Evolutionary conservation across 2,329 filamentous ascomycete species (phyloP).

Genomic region (Davidsoniella neocaledoniae): DNA sequence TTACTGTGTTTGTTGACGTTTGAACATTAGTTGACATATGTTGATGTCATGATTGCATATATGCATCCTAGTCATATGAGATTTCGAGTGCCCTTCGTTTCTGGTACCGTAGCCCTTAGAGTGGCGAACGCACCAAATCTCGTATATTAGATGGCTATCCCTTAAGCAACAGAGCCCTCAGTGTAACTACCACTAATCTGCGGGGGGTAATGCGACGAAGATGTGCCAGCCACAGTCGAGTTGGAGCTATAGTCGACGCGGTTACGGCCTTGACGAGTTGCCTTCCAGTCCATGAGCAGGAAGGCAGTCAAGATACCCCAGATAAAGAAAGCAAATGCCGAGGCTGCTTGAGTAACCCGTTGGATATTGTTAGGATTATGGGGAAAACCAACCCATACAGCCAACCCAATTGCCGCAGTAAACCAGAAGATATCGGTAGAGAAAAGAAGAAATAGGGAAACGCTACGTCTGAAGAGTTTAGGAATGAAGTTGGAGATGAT

Average conservation of each 20-base stretch:
- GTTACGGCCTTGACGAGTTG: slow-evolving; percentile 1
- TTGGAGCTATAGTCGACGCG: not conserved
- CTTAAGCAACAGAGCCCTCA: not conserved
- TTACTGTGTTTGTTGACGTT: too few species aligned
- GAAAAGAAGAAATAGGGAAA: slow-evolving; percentile 48
- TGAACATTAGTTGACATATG: too few species aligned
- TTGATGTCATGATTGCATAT: too few species aligned
- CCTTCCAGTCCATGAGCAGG: slow-evolving; percentile 8
- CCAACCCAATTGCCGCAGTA: slow-evolving; percentile 63
- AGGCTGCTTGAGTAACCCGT: slow-evolving; percentile 41
- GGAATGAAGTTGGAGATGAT: slow-evolving; percentile 47
- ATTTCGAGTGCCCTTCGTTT: too few species aligned
- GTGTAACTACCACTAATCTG: slow-evolving; percentile 1
- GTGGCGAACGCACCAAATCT: too few species aligned
- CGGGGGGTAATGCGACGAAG: slow-evolving; percentile 2
- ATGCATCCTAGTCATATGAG: too few species aligned
- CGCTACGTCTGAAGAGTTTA: slow-evolving; percentile 43
- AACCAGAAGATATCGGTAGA: slow-evolving; percentile 84
- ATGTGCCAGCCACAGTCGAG: slow-evolving; percentile 3
- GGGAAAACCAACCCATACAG: slow-evolving; percentile 42
- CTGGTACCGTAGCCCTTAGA: too few species aligned
- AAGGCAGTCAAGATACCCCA: slow-evolving; percentile 22
- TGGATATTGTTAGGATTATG: slow-evolving; percentile 32
- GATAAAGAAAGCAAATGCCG: slow-evolving; percentile 49
- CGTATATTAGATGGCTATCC: not conserved